Base-by-base conservation (phyloP, 768 basidiomycete genomes). In the Suillus alpinus region DNA sequence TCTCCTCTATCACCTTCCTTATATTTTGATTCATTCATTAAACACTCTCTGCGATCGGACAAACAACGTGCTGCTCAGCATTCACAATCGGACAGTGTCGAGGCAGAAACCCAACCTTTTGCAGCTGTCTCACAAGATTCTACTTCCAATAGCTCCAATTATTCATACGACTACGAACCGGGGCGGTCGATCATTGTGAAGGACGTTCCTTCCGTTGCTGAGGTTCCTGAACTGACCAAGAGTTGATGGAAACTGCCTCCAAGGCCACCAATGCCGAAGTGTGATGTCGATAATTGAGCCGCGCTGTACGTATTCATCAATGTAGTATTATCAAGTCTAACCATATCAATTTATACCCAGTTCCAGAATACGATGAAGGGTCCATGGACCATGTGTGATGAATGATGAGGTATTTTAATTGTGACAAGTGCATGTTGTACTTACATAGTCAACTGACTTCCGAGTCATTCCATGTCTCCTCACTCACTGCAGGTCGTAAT, bases 231-330 rank as follows among this genome's bases (percentile, higher is more conserved):
- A 47, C 52, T 37, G n/a, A n/a, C n/a, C n/a, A n/a, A n/a, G n/a
- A n/a, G n/a, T n/a, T n/a, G n/a, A n/a, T n/a, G n/a, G n/a, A n/a
- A n/a, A n/a, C n/a, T n/a, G n/a, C n/a, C n/a, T n/a, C n/a, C n/a
- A n/a, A n/a, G 73, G 9, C 65, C 41, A 10, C 73, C 72, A 13
- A 71, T 73, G 46, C 72, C 72, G 26, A 73, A 70, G 60, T 73
- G 72, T 73, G 71, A 71, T 26, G 10, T 60, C 9, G 14, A 55
- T 26, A 31, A 23, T 44, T 44, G 12, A 43, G 44, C 10, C 12
- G 23, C 23, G 41, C 41, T 43, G 41, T 9, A 43, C n/a, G 9
- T 44, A 10, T 44, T 12, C 44, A 23, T 44, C 20, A 23, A 44
- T 23, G 20, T 13, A 23, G 12, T 44, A 12, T 4, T 23, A 13